Evolutionary conservation across 2,329 filamentous ascomycete genomes (phyloP).

Genomic region (Epichloe bromicola): DNA sequence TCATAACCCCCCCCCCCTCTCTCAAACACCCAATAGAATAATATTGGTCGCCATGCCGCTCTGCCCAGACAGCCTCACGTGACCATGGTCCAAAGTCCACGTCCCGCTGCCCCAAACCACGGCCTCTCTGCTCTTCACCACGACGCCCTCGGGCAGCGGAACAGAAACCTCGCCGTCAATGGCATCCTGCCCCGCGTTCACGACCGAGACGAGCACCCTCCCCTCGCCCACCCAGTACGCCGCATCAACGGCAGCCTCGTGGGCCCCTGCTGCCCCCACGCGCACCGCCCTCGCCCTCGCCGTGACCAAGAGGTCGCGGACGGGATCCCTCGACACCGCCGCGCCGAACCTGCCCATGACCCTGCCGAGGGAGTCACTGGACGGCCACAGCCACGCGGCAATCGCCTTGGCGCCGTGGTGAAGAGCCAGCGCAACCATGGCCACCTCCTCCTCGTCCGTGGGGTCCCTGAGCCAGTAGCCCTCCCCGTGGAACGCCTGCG

Average conservation of each 20-base stretch:
- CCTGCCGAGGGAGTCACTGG: conserved; percentile 21
- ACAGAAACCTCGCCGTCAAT: conserved; percentile 7
- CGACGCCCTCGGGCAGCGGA: conserved; percentile 6
- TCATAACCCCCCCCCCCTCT: background rate
- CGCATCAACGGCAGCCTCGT: conserved; percentile 9
- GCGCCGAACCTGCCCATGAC: conserved; percentile 26
- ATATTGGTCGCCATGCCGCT: conserved; percentile 15
- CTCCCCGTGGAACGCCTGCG: conserved; percentile 35
- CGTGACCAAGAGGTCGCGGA: conserved; percentile 25
- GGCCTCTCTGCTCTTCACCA: conserved; percentile 3
- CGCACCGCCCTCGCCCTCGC: conserved; percentile 12
- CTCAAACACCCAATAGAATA: conserved; percentile 5
- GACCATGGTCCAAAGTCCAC: conserved; percentile 7
- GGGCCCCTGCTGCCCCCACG: background rate
- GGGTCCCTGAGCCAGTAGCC: conserved; percentile 35
- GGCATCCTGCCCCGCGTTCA: conserved; percentile 13
- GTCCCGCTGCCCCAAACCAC: conserved; percentile 11
- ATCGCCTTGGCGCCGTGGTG: conserved; percentile 32
- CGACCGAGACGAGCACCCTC: conserved; percentile 11
- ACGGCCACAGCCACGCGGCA: conserved; percentile 33
- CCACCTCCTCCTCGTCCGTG: conserved; percentile 27
- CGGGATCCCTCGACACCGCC: conserved; percentile 23
- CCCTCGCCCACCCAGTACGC: conserved; percentile 11
- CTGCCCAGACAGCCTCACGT: conserved; percentile 4
- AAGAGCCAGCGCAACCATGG: conserved; percentile 31